A percentile compares a stretch with the other conserved stretches of the same genome.
Evolutionary conservation across 495 filamentous ascomycete species (phyloP).

Genomic region (Trichoderma orchidacearum): DNA sequence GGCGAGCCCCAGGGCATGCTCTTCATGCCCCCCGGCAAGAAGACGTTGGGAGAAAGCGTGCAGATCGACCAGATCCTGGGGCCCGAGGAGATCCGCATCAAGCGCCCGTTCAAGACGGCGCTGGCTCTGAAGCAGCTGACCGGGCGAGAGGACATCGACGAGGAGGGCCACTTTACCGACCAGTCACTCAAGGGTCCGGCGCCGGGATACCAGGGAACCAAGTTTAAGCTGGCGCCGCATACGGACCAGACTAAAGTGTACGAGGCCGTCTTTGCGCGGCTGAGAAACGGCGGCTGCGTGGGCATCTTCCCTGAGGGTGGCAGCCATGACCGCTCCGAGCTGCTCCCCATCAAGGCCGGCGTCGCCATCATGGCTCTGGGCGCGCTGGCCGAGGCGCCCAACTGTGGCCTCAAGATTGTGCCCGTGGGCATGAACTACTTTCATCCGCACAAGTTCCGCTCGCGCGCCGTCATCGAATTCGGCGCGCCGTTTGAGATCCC

Average conservation of each 20-base stretch:
- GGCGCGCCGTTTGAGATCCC: conserved; percentile 77
- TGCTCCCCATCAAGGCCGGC: conserved; percentile 92
- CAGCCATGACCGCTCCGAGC: conserved; percentile 87
- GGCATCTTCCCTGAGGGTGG: conserved; percentile 98
- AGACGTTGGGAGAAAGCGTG: conserved; percentile 55
- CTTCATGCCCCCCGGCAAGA: conserved; percentile 72
- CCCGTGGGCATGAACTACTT: conserved; percentile 99
- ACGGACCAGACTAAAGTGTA: conserved; percentile 92
- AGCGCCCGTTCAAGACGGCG: conserved; percentile 68
- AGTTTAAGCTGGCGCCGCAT: conserved; percentile 81
- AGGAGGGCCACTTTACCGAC: conserved; percentile 35
- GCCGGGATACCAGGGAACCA: conserved; percentile 59
- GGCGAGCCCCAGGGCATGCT: conserved; percentile 71
- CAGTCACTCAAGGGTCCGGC: conserved; percentile 36
- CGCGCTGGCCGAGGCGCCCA: conserved; percentile 72
- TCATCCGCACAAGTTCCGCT: conserved; percentile 97
- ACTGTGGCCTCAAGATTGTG: conserved; percentile 93
- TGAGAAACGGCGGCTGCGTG: conserved; percentile 75
- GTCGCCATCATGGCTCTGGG: conserved; percentile 97
- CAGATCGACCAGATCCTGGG: conserved; percentile 70
- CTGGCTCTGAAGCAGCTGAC: conserved; percentile 66
- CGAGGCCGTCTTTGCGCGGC: conserved; percentile 72
- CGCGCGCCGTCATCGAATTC: conserved; percentile 92
- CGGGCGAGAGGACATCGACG: conserved; percentile 53
- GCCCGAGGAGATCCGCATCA: conserved; percentile 69